Evolutionary conservation across 129 eudicot species (phyloP).

Genomic region (Erigeron canadensis): DNA sequence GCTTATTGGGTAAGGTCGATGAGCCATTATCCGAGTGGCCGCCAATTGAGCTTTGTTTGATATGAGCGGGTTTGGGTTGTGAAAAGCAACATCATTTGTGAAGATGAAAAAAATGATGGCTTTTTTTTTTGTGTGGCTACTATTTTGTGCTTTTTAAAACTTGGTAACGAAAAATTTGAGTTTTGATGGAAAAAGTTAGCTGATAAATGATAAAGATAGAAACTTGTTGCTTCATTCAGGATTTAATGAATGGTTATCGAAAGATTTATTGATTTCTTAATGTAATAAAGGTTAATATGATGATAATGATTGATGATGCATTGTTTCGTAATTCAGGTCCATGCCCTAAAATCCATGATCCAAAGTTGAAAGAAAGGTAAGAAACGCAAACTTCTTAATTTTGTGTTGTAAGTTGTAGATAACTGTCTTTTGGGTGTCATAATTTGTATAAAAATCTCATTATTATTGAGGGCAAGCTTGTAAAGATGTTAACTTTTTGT

Average conservation of each 20-base stretch:
- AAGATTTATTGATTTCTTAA: neutral
- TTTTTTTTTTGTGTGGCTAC: too few species aligned
- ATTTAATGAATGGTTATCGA: neutral
- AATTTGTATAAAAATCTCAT: neutral
- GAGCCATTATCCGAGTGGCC: too few species aligned
- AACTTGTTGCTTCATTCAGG: neutral
- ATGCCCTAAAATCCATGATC: conserved; percentile 89
- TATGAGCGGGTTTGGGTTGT: too few species aligned
- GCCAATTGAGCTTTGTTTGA: too few species aligned
- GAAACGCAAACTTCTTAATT: conserved; percentile 2
- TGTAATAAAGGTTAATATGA: neutral
- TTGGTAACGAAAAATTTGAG: too few species aligned
- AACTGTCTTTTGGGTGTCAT: neutral
- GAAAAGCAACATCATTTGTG: too few species aligned
- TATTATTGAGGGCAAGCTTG: conserved; percentile 3
- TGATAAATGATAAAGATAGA: too few species aligned
- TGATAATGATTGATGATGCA: conserved; percentile 9
- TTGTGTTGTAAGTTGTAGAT: neutral
- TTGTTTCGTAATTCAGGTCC: conserved; percentile 48
- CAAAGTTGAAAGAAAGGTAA: conserved; percentile 95
- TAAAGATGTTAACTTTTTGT: neutral
- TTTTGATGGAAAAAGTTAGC: too few species aligned
- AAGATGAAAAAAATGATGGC: too few species aligned
- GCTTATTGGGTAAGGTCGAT: too few species aligned
- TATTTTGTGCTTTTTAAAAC: too few species aligned